Evolutionary conservation across 2,329 filamentous ascomycete genomes (phyloP), one percentile per base, ranked within the genome.

Genomic region (Nigrospora osmanthi): DNA sequence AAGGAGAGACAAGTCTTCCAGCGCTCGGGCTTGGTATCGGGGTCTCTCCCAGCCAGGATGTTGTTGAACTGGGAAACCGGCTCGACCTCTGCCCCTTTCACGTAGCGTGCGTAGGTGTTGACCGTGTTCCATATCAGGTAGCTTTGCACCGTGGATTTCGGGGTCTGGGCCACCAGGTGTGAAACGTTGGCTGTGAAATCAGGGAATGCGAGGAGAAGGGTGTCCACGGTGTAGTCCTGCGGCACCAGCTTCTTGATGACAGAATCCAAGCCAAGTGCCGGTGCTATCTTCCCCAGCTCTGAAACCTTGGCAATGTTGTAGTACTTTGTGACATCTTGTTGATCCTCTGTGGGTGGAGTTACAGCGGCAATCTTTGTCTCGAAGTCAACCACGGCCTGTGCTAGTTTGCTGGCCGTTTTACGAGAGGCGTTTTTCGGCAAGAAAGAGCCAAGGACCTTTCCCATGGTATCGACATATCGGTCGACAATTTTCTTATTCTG

Each of bases 101-200:
- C 68, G 23, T 67, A 71, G 2, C 61, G 55, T 17, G 71, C 67
- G 54, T 78, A 78, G 2, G 65, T 58, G 40, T 78, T 68, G 12
- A 86, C 72, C 13, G 76, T 61, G 52, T 83, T 82, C 81, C 82
- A 85, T 19, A 78, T 60, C 48, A 86, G 70, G 55, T 81, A 87
- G n/a, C 71, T 67, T 49, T 80, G 72, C 3, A 87, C 56, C 0
- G 76, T 72, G 36, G 81, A 74, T 41, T 70, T 67, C 0, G 75
- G 60, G 1, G 78, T 78, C 3, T 71, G 62, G 2, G 69, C 60
- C 16, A 88, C 54, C 34, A 84, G 75, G 1, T 65, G 57, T 6
- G 78, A 75, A 1, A 86, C 57, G 9, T 76, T 73, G 42, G 75
- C 69, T 53, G 85, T 66, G 53, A 85, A 85, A 2, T 71, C 65